Evolutionary conservation across 2,329 filamentous ascomycete species (phyloP), one percentile per base, ranked within the genome.

Genomic region (Aspergillus ruber): DNA sequence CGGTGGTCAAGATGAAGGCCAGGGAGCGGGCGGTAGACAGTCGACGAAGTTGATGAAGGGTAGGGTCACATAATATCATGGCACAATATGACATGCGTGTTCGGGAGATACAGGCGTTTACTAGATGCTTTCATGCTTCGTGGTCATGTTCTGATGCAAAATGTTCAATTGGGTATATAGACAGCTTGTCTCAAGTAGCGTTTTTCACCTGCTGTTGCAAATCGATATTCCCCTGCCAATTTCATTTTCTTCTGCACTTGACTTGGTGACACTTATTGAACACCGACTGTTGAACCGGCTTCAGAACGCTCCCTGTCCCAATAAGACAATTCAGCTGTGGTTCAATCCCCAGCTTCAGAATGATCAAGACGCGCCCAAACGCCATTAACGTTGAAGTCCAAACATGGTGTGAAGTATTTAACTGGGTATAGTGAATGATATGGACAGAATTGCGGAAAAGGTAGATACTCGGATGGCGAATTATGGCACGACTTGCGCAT

Each of bases 161-260:
- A 33, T 38, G 25, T 46, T 53, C 32, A 38, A 51, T 48, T 50
- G 50, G 54, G 52, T 55, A 56, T 55, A 55, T 25, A 50, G 43
- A 18, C 35, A 29, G 25, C 44, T 42, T 46, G 18, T 42, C 27
- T 13, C 29, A 27, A 36, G 25, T 27, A 20, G 38, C 29, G 41
- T 17, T 47, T 17, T 35, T 35, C 33, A 40, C 29, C 20, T 17
- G 25, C 47, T 46, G 32, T 42, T 23, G 15, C 15, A 17, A 36
- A 15, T 10, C n/a, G 33, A 36, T 13, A 29, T 29, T 29, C 25
- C 12, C 25, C 25, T 29, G 25, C 21, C 5, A 21, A 12, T 10
- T 4, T 10, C 10, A 12, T 12, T 29, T 29, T 29, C 25, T 5
- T 12, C 10, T 5, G 25, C 25, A 29, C 25, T 29, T 12, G 10